A percentile compares a stretch with the other conserved stretches of the same genome.
Evolutionary conservation across 179 eudicot species (phyloP).

Genomic region (Beta macrorhiza): DNA sequence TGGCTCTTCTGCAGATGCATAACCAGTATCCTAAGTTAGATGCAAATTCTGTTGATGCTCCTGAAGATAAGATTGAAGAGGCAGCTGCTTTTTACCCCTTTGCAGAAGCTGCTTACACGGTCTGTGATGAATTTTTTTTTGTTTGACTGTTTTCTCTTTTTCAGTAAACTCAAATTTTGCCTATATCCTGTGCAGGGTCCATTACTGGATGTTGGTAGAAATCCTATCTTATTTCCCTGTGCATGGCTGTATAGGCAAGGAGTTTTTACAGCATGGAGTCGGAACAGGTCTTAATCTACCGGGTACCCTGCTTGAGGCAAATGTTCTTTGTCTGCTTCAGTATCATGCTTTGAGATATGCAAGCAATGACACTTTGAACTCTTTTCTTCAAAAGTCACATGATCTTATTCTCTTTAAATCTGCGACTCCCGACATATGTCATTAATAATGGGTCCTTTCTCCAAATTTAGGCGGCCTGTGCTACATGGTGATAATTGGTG

Average conservation of each 20-base stretch:
- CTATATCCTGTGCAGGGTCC: constrained; percentile 51
- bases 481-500: constrained; percentile 87
- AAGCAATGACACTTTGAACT: neutral
- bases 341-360: constrained; percentile 5
- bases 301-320: constrained; percentile 33
- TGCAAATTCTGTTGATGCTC: constrained; percentile 51
- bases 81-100: constrained; percentile 58
- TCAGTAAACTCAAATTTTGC: neutral
- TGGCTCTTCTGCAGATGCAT: constrained; percentile 57
- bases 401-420: neutral
- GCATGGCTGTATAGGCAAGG: constrained; percentile 90
- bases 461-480: constrained; percentile 49
- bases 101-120: constrained; percentile 89
- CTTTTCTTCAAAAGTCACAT: neutral
- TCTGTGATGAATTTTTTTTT: constrained; percentile 24
- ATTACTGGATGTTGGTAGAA: constrained; percentile 81
- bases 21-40: constrained; percentile 38
- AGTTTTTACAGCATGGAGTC: constrained; percentile 62
- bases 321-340: constrained; percentile 19
- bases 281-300: constrained; percentile 51
- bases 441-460: constrained; percentile 6
- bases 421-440: neutral
- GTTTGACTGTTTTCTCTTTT: neutral
- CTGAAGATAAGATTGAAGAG: constrained; percentile 50
- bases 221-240: constrained; percentile 66